Evolutionary conservation across 148 eudicot genomes (phyloP).

Genomic region (Rhododendron griersonianum): DNA sequence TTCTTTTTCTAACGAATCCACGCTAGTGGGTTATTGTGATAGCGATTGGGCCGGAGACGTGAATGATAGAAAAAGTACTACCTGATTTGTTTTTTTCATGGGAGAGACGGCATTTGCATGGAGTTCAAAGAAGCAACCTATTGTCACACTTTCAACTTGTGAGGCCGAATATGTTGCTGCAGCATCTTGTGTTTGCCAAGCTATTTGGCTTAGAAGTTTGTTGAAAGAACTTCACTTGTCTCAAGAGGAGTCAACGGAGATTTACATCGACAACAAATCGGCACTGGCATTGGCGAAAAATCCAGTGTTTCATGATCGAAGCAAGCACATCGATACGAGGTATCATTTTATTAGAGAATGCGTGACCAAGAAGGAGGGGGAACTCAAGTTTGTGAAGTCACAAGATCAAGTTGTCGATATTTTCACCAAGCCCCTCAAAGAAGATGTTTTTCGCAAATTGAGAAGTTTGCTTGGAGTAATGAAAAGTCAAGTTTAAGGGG

Average conservation of each 20-base stretch:
- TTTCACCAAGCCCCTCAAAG: not conserved
- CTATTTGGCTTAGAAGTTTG: not conserved
- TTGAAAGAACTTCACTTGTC: not conserved
- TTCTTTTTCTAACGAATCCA: too few species aligned
- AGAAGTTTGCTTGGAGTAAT: not conserved
- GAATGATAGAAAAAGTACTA: too few species aligned
- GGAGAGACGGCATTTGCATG: too few species aligned
- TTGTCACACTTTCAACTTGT: too few species aligned
- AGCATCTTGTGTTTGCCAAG: not conserved
- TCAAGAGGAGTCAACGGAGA: not conserved
- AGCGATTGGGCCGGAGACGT: too few species aligned
- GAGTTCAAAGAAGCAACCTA: too few species aligned
- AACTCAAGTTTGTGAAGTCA: not conserved
- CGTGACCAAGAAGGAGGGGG: not conserved
- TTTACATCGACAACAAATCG: not conserved
- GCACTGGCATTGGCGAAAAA: not conserved
- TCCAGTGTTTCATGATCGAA: not conserved
- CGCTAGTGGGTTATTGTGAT: too few species aligned
- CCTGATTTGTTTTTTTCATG: too few species aligned
- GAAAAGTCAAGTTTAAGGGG: too few species aligned
- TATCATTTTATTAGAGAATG: not conserved
- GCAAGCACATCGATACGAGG: not conserved
- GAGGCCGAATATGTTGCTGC: not conserved
- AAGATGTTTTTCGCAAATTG: not conserved
- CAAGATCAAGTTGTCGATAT: not conserved